Percentiles rank a stretch among this genome's conserved stretches.
Conservation (phyloP, 805 yeast species). For the Ogataea thermomethanolica region DNA sequence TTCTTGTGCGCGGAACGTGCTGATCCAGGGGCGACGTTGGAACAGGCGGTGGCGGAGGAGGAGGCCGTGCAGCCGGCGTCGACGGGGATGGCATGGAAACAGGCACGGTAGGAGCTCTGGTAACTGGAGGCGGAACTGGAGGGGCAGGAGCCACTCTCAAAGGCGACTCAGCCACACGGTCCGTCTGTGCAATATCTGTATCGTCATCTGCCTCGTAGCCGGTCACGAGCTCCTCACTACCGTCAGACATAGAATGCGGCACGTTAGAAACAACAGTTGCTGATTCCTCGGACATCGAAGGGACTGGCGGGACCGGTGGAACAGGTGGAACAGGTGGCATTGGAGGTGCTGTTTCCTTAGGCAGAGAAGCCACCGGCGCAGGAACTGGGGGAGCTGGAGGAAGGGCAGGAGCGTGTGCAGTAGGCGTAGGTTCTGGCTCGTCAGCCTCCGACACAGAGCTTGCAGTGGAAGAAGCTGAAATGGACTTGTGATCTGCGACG, state of each 20-base stretch:
- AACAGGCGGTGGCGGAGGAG: conserved; percentile 9
- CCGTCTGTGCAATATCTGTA: conserved; percentile 27
- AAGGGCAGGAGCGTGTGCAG: neutral
- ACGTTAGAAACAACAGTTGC: conserved; percentile 9
- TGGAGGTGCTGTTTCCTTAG: conserved; percentile 9
- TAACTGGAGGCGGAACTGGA: conserved; percentile 19
- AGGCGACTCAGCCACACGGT: conserved; percentile 6
- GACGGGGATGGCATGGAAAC: conserved; percentile 13
- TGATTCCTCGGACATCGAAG: conserved; percentile 10
- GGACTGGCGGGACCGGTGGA: conserved; percentile 1
- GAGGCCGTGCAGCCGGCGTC: conserved; percentile 19
- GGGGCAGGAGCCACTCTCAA: conserved; percentile 9
- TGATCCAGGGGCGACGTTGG: conserved; percentile 19
- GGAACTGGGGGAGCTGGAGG: conserved; percentile 5
- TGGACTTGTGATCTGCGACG: no score
- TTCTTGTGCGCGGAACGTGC: conserved; percentile 21
- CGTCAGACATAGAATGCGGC: conserved; percentile 9
- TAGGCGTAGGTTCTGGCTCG: conserved; percentile 2
- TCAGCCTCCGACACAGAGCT: no score
- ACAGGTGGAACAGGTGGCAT: conserved; percentile 11
- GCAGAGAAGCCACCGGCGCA: conserved; percentile 9
- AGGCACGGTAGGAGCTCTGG: conserved; percentile 16
- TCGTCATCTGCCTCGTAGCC: conserved; percentile 75
- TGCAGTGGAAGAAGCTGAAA: no score
- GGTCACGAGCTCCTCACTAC: conserved; percentile 34